These are phyloP conservation scores for Umbilicus rupestris DNA, from an alignment of 164 flowering plant genomes.

Conservation along the genomic window DNA sequence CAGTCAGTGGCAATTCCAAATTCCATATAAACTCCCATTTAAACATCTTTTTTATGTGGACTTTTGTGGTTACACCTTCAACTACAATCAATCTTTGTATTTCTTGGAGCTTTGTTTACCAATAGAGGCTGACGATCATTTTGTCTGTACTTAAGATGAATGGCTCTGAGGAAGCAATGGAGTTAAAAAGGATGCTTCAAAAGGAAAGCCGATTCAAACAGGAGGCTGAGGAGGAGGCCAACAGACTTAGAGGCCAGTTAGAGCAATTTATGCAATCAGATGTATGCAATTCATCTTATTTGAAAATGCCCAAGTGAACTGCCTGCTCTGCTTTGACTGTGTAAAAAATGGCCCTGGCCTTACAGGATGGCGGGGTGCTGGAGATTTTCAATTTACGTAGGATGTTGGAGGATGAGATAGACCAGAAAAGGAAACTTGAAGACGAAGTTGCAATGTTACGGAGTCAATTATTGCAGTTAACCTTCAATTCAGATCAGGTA, in stretches of 20 bases:
- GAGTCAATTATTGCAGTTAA: conserved; percentile 74
- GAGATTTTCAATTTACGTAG: conserved; percentile 53
- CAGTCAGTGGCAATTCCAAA: background rate
- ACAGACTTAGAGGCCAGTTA: conserved; percentile 46
- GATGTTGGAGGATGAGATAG: conserved; percentile 63
- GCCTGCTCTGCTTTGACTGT: background rate
- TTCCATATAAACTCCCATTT: background rate
- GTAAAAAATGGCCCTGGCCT: conserved; percentile 10
- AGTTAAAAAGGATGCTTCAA: conserved; percentile 49
- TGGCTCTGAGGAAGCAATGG: conserved; percentile 40
- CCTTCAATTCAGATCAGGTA: conserved; percentile 91
- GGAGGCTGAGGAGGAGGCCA: conserved; percentile 73
- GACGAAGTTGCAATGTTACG: conserved; percentile 64
- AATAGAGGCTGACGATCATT: background rate
- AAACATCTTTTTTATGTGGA: background rate
- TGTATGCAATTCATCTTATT: conserved; percentile 31
- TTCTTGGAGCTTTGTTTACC: background rate
- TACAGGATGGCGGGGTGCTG: conserved; percentile 53
- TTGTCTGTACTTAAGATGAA: conserved; percentile 20
- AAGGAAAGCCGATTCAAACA: conserved; percentile 51
- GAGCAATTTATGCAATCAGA: conserved; percentile 38
- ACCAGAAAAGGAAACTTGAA: conserved; percentile 69
- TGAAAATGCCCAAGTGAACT: too few species aligned
- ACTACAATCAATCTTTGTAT: background rate
- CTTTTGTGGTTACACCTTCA: background rate